Conservation (phyloP, 2,329 filamentous ascomycete species). For the Aspergillus persii region DNA sequence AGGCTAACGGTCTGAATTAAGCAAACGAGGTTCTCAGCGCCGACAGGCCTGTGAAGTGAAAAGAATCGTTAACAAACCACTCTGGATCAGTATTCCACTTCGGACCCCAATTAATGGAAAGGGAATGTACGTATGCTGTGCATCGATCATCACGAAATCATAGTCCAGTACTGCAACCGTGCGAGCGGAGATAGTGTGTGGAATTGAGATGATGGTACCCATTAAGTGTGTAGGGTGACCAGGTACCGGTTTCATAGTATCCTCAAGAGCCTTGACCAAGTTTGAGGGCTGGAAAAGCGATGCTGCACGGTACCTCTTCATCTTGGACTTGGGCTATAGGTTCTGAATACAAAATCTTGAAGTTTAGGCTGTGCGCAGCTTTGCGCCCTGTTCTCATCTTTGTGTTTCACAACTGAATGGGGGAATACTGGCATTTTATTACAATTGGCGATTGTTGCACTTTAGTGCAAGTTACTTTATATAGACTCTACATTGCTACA, state of each 20-base stretch:
- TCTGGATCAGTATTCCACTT: no score
- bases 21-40: background rate
- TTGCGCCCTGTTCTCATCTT: no score
- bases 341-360: no score
- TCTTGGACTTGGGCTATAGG: no score
- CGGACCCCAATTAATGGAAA: no score
- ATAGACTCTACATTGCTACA: no score
- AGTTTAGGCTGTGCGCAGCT: no score
- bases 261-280: background rate
- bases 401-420: no score
- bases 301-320: background rate
- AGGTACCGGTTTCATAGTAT: background rate
- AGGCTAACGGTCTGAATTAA: background rate
- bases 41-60: background rate
- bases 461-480: no score
- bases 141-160: background rate
- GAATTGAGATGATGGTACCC: background rate
- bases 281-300: background rate
- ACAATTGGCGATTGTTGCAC: no score
- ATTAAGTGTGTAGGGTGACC: background rate
- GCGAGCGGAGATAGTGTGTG: background rate
- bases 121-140: background rate
- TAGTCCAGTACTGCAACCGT: background rate
- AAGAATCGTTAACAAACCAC: no score
- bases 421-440: no score